These are phyloP conservation scores for Musa itinerans DNA, from an alignment of 176 grass and related monocot species.

Conservation along the genomic window DNA sequence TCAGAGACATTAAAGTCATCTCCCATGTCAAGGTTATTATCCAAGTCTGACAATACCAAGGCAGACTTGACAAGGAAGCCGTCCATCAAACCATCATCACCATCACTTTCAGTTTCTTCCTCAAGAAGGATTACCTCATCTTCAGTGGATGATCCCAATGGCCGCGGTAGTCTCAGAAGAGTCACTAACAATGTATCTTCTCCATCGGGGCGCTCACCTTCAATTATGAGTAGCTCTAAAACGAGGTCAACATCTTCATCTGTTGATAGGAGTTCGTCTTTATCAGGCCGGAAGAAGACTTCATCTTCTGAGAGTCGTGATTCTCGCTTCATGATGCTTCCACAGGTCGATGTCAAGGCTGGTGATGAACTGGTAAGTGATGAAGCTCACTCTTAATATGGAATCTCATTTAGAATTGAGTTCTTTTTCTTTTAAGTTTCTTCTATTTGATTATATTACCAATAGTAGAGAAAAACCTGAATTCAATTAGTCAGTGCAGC, in stretches of 20 bases:
- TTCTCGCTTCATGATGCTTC: constrained; percentile 78
- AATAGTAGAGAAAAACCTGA: background rate
- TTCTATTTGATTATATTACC: too few species aligned
- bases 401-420: background rate
- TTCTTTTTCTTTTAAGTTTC: too few species aligned
- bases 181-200: constrained; percentile 35
- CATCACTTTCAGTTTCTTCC: constrained; percentile 18
- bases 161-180: constrained; percentile 39
- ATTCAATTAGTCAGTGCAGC: background rate
- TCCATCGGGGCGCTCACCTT: constrained; percentile 42
- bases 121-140: constrained; percentile 42
- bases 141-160: constrained; percentile 36
- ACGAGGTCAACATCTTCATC: constrained; percentile 34
- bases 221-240: constrained; percentile 45
- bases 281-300: constrained; percentile 51
- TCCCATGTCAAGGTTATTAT: constrained; percentile 2
- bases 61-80: constrained; percentile 29
- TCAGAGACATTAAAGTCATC: constrained; percentile 31
- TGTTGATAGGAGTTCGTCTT: constrained; percentile 27
- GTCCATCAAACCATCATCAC: constrained; percentile 27
- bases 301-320: constrained; percentile 47
- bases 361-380: constrained; percentile 75
- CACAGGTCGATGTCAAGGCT: constrained; percentile 84
- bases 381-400: constrained; percentile 14
- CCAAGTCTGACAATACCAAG: constrained; percentile 24